phyloP scores from a whole-genome alignment of 768 basidiomycete species.

The Boletus tylopilopsis region DNA sequence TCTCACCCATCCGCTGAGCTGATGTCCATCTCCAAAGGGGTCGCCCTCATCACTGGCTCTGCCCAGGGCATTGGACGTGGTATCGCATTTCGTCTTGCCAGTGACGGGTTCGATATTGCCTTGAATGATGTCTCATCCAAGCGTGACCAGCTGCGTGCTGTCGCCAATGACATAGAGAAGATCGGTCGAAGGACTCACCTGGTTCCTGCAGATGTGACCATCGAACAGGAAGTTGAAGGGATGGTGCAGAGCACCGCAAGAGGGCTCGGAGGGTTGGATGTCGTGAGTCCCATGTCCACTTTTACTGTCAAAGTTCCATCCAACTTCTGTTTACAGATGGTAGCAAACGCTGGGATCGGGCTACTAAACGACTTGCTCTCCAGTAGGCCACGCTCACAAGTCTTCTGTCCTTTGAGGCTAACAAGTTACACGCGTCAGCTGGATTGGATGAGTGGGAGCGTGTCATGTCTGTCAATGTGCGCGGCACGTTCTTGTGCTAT shows the following conservation, averaged over 20 bases:
- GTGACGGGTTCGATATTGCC: constrained; percentile 30
- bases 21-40: constrained; percentile 26
- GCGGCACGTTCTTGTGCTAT: constrained; percentile 59
- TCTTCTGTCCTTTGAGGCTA: background rate
- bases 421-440: constrained; percentile 20
- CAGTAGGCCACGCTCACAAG: background rate
- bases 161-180: constrained; percentile 28
- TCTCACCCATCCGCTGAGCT: background rate
- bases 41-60: constrained; percentile 36
- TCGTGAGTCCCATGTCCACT: constrained; percentile 31
- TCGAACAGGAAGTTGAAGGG: constrained; percentile 39
- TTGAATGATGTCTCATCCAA: constrained; percentile 32
- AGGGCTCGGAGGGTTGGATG: constrained; percentile 43
- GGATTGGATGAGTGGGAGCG: constrained; percentile 38
- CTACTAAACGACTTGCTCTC: background rate
- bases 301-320: background rate
- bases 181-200: constrained; percentile 25
- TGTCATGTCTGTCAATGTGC: constrained; percentile 47
- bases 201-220: constrained; percentile 38
- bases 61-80: constrained; percentile 28
- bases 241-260: constrained; percentile 33
- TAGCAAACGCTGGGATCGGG: constrained; percentile 24
- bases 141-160: constrained; percentile 23
- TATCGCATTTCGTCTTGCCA: constrained; percentile 33
- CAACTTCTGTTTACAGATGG: constrained; percentile 15